Evolutionary conservation across 139 green algal species (phyloP).

Genomic region (Picochlorum sp.): DNA sequence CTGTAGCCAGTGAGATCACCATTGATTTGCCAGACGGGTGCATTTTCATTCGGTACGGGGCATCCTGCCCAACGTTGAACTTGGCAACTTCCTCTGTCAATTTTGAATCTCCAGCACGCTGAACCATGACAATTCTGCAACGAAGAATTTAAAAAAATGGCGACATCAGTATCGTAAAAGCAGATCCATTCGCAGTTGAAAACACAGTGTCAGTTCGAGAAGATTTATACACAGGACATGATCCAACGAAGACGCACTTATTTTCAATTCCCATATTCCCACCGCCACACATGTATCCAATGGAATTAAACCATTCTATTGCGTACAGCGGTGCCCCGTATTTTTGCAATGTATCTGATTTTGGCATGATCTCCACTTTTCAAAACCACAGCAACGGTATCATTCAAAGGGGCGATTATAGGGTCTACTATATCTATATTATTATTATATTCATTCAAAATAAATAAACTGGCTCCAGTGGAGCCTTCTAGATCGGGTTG

Average conservation of each 20-base stretch:
- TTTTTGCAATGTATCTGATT: slow-evolving; percentile 1
- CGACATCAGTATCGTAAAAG: too few relatives aligned
- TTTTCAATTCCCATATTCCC: slow-evolving; percentile 45
- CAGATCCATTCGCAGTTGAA: neutral
- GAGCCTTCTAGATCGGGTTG: too few relatives aligned
- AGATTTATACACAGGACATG: neutral
- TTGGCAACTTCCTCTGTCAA: slow-evolving; percentile 29
- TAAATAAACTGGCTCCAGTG: too few relatives aligned
- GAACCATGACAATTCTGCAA: slow-evolving; percentile 27
- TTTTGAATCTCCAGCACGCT: neutral
- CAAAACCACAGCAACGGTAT: too few relatives aligned
- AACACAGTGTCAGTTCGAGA: neutral
- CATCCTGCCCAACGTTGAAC: slow-evolving; percentile 25
- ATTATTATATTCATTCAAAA: too few relatives aligned
- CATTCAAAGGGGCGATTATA: too few relatives aligned
- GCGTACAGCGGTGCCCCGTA: slow-evolving; percentile 9
- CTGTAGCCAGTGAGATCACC: slow-evolving; percentile 20
- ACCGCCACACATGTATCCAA: slow-evolving; percentile 35
- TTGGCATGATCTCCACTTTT: too few relatives aligned
- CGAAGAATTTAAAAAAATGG: too few relatives aligned
- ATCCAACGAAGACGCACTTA: slow-evolving; percentile 24
- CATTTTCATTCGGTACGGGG: slow-evolving; percentile 26
- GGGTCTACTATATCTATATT: too few relatives aligned
- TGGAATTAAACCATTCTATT: slow-evolving; percentile 9
- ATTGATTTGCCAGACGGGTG: slow-evolving; percentile 21